Evolutionary conservation across 2,329 filamentous ascomycete species (phyloP).

Genomic region (Taxawa tesnikishii): DNA sequence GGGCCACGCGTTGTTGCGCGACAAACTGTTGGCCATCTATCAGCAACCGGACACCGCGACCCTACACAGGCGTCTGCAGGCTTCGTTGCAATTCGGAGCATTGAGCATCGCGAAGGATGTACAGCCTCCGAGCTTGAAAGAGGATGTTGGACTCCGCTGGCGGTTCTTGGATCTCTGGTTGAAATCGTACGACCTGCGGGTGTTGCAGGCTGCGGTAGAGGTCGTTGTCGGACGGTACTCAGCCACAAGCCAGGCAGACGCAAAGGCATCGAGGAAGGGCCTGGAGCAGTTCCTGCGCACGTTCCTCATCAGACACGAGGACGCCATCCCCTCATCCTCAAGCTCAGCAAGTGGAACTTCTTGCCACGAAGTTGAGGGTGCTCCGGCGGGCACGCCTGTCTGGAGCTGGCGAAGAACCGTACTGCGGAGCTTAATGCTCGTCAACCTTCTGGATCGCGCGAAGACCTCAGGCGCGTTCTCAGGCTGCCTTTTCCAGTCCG

Average conservation of each 20-base stretch:
- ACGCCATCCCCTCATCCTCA: slow-evolving; percentile 24
- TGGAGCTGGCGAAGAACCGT: slow-evolving; percentile 44
- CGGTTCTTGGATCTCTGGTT: slow-evolving; percentile 47
- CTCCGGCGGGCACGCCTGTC: slow-evolving; percentile 26
- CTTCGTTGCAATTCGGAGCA: slow-evolving; percentile 45
- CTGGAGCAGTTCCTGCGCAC: slow-evolving; percentile 35
- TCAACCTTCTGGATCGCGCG: slow-evolving; percentile 45
- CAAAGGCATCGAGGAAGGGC: slow-evolving; percentile 28
- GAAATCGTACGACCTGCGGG: slow-evolving; percentile 41
- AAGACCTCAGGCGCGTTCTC: slow-evolving; percentile 25
- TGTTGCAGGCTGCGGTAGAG: slow-evolving; percentile 42
- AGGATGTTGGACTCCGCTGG: slow-evolving; percentile 46
- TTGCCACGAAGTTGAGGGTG: no score
- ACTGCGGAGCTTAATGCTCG: slow-evolving; percentile 46
- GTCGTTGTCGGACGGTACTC: slow-evolving; percentile 38
- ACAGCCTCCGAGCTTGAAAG: slow-evolving; percentile 32
- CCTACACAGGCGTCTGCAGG: slow-evolving; percentile 45
- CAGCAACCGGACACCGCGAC: slow-evolving; percentile 37
- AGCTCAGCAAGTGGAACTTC: neutral
- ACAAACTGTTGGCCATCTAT: slow-evolving; percentile 40
- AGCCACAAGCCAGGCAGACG: neutral
- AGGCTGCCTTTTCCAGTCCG: slow-evolving; percentile 37
- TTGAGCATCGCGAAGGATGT: slow-evolving; percentile 43
- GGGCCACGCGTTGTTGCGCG: slow-evolving; percentile 21
- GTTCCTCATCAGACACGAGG: slow-evolving; percentile 47